These are phyloP conservation scores for Russula lepida DNA, from an alignment of 768 basidiomycete genomes.

Conservation along the genomic window DNA sequence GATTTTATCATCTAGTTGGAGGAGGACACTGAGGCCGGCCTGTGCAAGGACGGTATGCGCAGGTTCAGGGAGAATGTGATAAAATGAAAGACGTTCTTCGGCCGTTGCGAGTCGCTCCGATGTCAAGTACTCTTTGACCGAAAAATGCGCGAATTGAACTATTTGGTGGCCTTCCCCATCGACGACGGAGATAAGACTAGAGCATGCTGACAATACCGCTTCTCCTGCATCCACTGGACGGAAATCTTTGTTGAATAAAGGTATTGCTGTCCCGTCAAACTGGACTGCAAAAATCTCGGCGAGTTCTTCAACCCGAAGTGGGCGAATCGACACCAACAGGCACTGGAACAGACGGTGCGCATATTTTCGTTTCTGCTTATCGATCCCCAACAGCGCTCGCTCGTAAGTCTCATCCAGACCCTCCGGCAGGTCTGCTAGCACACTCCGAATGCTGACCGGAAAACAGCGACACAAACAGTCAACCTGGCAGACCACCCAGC, in stretches of 20 bases:
- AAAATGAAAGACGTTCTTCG: not conserved
- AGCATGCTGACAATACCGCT: not conserved
- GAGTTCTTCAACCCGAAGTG: not conserved
- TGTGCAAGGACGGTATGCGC: not conserved
- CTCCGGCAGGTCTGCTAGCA: not conserved
- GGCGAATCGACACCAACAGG: not conserved
- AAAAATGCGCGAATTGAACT: not conserved
- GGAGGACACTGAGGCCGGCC: not conserved
- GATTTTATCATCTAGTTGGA: not conserved
- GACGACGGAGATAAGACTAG: not conserved
- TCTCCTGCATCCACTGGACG: not conserved
- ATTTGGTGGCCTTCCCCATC: not conserved
- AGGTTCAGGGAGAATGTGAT: not conserved
- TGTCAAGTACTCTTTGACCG: not conserved
- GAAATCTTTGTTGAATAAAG: not conserved
- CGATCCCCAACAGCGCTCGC: not conserved
- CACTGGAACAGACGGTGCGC: not conserved
- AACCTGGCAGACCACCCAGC: not conserved
- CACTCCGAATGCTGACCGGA: not conserved
- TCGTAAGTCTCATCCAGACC: not conserved
- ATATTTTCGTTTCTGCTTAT: not conserved
- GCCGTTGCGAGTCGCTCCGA: not conserved
- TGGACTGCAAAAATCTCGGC: not conserved
- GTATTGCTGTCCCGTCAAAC: not conserved
- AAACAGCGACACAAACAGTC: not conserved